Conservation (phyloP, 2,329 filamentous ascomycete species). For the Coniella lustricola region DNA sequence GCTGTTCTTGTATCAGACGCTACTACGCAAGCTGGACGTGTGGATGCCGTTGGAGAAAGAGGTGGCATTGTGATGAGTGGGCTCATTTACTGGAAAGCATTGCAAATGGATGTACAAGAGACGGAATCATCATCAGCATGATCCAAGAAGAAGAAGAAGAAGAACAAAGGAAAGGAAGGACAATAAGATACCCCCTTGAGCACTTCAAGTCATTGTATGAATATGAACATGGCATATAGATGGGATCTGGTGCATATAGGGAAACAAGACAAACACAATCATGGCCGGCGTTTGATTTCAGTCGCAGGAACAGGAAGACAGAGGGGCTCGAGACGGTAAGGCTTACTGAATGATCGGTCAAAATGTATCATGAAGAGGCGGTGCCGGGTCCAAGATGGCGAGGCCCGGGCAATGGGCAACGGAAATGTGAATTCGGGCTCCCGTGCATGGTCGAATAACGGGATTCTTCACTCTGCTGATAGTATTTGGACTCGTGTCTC, state of each 20-base stretch:
- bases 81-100: neutral
- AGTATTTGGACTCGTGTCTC: neutral
- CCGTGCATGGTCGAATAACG: neutral
- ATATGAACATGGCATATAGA: constrained; percentile 14
- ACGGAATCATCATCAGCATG: neutral
- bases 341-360: too few species aligned
- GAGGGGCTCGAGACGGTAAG: too few species aligned
- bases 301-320: too few species aligned
- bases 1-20: constrained; percentile 88
- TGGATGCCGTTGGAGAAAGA: constrained; percentile 27
- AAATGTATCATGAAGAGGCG: neutral
- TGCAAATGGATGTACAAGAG: neutral
- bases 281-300: constrained; percentile 15
- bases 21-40: constrained; percentile 68
- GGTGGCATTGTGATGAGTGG: constrained; percentile 1
- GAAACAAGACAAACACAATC: neutral
- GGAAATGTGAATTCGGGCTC: too few species aligned
- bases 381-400: neutral
- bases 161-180: neutral
- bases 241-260: constrained; percentile 6
- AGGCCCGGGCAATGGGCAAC: too few species aligned
- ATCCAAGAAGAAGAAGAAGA: neutral
- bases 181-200: constrained; percentile 12
- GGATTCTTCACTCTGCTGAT: constrained; percentile 13
- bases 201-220: constrained; percentile 13